Evolutionary conservation across 441 rosid genomes (phyloP).

Genomic region (Melastoma candidum): DNA sequence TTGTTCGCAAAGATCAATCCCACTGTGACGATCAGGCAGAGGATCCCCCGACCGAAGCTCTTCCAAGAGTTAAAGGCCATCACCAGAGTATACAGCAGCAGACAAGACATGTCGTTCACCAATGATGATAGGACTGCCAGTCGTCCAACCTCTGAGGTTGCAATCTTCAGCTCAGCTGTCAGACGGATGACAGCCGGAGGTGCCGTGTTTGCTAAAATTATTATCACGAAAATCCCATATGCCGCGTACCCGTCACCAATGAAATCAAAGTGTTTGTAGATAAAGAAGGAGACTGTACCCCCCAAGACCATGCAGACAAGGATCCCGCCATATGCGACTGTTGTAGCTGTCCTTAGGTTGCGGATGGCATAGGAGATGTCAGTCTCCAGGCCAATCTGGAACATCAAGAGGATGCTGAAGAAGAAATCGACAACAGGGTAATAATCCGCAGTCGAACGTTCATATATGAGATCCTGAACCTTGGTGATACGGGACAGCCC

Average conservation of each 20-base stretch:
- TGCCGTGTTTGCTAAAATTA: slow-evolving; percentile 52
- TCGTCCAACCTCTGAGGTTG: slow-evolving; percentile 57
- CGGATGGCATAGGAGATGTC: slow-evolving; percentile 49
- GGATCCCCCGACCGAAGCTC: slow-evolving; percentile 24
- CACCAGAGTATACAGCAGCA: slow-evolving; percentile 22
- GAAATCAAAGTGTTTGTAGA: slow-evolving; percentile 21
- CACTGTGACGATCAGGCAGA: slow-evolving; percentile 22
- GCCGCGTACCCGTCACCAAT: slow-evolving; percentile 9
- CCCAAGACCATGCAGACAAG: slow-evolving; percentile 29
- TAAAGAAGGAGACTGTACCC: slow-evolving; percentile 23
- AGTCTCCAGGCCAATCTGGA: slow-evolving; percentile 66
- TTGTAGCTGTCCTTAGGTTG: slow-evolving; percentile 32
- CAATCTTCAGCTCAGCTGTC: slow-evolving; percentile 58
- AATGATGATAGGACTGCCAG: slow-evolving; percentile 47
- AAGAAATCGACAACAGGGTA: slow-evolving; percentile 37
- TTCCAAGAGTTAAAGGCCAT: slow-evolving; percentile 17
- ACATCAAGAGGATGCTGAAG: slow-evolving; percentile 57
- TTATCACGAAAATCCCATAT: slow-evolving; percentile 25
- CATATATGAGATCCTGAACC: slow-evolving; percentile 39
- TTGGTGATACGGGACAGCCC: slow-evolving; percentile 36
- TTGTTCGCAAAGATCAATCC: slow-evolving; percentile 30
- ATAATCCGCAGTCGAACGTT: slow-evolving; percentile 45
- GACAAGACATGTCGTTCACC: slow-evolving; percentile 47
- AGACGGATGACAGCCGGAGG: slow-evolving; percentile 62
- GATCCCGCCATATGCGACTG: slow-evolving; percentile 36